A percentile compares a stretch with the other conserved stretches of the same genome.
Evolutionary conservation across 495 filamentous ascomycete species (phyloP).

Genomic region (Glarea lozoyensis): DNA sequence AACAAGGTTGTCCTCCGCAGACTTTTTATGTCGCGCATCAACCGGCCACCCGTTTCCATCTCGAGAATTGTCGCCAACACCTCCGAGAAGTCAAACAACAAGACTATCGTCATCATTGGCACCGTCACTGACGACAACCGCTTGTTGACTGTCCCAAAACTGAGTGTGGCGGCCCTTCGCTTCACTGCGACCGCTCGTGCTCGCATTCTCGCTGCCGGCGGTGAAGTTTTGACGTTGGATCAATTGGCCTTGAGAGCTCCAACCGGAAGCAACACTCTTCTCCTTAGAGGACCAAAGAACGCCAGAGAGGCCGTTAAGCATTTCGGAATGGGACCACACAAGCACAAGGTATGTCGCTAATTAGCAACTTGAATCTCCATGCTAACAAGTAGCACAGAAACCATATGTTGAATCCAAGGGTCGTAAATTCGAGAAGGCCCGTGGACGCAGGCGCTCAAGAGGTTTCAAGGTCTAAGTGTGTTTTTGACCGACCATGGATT

Average conservation of each 20-base stretch:
- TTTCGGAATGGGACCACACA: slow-evolving; percentile 96
- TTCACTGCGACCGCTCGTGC: slow-evolving; percentile 95
- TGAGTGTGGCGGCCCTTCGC: slow-evolving; percentile 82
- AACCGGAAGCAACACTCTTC: slow-evolving; percentile 87
- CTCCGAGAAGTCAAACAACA: slow-evolving; percentile 61
- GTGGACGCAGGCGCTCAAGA: slow-evolving; percentile 89
- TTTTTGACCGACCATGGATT: slow-evolving; percentile 1
- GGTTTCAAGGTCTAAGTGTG: slow-evolving; percentile 95
- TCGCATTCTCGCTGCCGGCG: slow-evolving; percentile 83
- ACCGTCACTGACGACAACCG: slow-evolving; percentile 97
- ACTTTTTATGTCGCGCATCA: slow-evolving; percentile 94
- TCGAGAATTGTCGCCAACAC: slow-evolving; percentile 74
- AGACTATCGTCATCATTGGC: slow-evolving; percentile 87
- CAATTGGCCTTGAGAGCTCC: slow-evolving; percentile 90
- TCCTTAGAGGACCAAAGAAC: slow-evolving; percentile 96
- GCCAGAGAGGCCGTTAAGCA: slow-evolving; percentile 95
- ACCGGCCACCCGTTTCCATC: slow-evolving; percentile 90
- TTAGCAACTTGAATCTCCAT: not conserved
- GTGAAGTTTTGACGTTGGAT: slow-evolving; percentile 89
- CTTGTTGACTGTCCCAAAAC: slow-evolving; percentile 78
- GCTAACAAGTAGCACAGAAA: slow-evolving; percentile 48
- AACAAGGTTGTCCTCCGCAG: slow-evolving; percentile 95
- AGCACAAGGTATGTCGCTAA: slow-evolving; percentile 67
- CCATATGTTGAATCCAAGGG: slow-evolving; percentile 97
- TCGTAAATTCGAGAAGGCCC: slow-evolving; percentile 96